These are phyloP conservation scores for Triangularia verruculosa DNA, from an alignment of 2,329 filamentous ascomycete species.

Conservation along the genomic window DNA sequence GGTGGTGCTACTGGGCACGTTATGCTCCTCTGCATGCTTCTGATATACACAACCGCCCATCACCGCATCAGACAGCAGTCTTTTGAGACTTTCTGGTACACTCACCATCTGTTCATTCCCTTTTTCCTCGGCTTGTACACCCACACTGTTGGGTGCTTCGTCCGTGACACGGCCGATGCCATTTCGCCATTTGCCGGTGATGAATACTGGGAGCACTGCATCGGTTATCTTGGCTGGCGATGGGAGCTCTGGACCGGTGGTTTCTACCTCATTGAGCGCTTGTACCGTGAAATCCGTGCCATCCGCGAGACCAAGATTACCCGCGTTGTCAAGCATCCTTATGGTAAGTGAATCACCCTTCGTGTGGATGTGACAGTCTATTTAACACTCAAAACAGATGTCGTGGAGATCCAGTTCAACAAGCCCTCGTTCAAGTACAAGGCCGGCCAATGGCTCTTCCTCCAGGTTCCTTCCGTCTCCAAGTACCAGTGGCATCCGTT, in stretches of 20 bases:
- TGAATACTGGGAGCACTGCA: constrained; percentile 84
- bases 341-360: constrained; percentile 61
- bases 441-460: constrained; percentile 95
- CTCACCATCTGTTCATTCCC: constrained; percentile 95
- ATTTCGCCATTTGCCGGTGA: constrained; percentile 82
- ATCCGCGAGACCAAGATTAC: constrained; percentile 84
- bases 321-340: constrained; percentile 92
- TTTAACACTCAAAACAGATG: constrained; percentile 56
- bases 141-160: constrained; percentile 93
- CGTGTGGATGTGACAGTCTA: neutral
- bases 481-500: constrained; percentile 96
- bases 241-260: constrained; percentile 89
- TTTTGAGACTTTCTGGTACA: constrained; percentile 99
- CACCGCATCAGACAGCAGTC: constrained; percentile 92
- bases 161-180: constrained; percentile 70
- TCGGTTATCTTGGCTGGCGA: constrained; percentile 94
- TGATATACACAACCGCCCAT: constrained; percentile 97
- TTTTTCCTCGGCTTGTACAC: constrained; percentile 94
- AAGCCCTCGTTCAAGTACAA: constrained; percentile 98
- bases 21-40: constrained; percentile 97
- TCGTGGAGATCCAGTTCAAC: constrained; percentile 93
- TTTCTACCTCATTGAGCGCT: constrained; percentile 80
- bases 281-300: constrained; percentile 87
- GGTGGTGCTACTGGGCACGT: constrained; percentile 94
- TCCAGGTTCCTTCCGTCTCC: constrained; percentile 87